Base-by-base conservation (phyloP, 1,284 basidiomycete species). In the Tremellales sp. region DNA sequence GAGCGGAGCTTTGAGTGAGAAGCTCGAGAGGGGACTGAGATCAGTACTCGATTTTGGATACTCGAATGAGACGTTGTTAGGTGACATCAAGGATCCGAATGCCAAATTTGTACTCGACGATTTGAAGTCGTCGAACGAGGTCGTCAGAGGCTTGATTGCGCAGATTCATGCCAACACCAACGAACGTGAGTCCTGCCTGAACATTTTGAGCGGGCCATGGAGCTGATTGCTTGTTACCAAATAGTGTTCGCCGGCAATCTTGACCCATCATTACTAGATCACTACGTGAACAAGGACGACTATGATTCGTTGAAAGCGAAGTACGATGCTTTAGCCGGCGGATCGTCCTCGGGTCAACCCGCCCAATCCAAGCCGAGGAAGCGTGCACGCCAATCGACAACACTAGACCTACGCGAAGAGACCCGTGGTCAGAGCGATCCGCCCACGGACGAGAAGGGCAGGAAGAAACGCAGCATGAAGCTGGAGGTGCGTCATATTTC, bases 401-500 rank as follows among this genome's bases (percentile, higher is more conserved):
- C 21, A 6, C 7, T 22, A 24, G 39, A 12, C n/a, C 26, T 23
- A 22, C 35, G 8, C 37, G 21, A 40, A 41, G 26, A n/a, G 40
- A 40, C 22, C 21, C 33, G 33, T 24, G 23, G 19, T 10, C 17
- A 26, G 15, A 45, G 27, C 15, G 29, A 27, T 3, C 31, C 33
- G 5, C 25, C 44, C 19, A 40, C 22, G 10, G 45, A 29, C n/a
- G 29, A 31, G 11, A 54, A 53, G 29, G 45, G 51, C 3, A 41
- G 68, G 21, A 68, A 70, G 46, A 61, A 61, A 37, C 53, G 70
- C 17, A 66, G 60, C 33, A 66, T 73, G 51, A 70, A 65, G 53
- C 62, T 73, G 11, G 70, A 68, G 53, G 66, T 66, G 44, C 45
- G 64, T 56, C n/a, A 10, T 22, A 35, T n/a, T n/a, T n/a, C n/a